A percentile compares a stretch with the other conserved stretches of the same genome.
phyloP scores from a whole-genome alignment of 192 early-diverging fungal species.

The Backusella australiensis region DNA sequence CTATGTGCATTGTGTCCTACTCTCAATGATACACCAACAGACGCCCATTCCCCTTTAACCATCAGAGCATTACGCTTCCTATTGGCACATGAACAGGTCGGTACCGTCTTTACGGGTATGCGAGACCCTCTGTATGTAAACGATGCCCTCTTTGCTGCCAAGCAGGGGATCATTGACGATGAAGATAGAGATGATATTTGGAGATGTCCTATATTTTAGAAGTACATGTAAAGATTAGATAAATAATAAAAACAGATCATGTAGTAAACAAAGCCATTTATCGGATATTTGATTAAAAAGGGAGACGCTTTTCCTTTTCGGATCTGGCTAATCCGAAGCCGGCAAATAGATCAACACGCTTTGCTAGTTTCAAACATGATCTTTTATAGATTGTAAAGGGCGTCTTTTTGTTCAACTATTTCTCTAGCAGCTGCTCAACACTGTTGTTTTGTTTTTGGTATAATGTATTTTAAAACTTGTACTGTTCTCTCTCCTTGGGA shows the following conservation, averaged over 20 bases:
- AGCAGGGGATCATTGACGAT: constrained; percentile 23
- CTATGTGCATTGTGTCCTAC: constrained; percentile 39
- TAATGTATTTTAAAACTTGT: too few relatives aligned
- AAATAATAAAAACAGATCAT: not conserved
- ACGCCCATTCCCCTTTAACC: constrained; percentile 48
- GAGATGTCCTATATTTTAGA: constrained; percentile 29
- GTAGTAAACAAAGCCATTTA: not conserved
- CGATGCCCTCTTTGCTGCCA: constrained; percentile 46
- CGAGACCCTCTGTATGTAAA: constrained; percentile 54
- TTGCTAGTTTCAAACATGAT: not conserved
- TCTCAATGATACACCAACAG: constrained; percentile 23
- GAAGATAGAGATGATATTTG: constrained; percentile 37
- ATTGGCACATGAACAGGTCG: constrained; percentile 44
- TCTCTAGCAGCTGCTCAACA: too few relatives aligned
- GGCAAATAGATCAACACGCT: not conserved
- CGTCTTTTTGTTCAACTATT: too few relatives aligned
- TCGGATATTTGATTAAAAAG: not conserved
- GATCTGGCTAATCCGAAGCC: not conserved
- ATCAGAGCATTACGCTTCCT: constrained; percentile 49
- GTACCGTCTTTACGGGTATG: constrained; percentile 65
- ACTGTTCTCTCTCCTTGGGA: too few relatives aligned
- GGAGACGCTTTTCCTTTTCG: not conserved
- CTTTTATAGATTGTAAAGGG: too few relatives aligned
- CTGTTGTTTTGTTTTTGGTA: too few relatives aligned
- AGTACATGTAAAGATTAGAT: not conserved